Conservation (phyloP, 2,329 filamentous ascomycete genomes). For the Cryphonectria nitschkei region DNA sequence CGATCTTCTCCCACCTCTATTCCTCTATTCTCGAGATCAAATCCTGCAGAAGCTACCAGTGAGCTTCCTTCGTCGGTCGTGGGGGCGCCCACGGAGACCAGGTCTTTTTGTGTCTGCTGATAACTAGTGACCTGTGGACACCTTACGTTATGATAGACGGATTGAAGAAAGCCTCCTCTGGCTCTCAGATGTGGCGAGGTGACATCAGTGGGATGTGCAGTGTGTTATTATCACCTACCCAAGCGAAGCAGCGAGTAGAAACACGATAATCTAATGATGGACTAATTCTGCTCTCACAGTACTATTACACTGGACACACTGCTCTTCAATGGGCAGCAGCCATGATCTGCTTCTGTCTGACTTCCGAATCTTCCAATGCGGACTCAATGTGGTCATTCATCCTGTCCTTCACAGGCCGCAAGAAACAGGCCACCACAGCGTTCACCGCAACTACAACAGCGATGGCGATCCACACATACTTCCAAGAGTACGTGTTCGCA, state of each 20-base stretch:
- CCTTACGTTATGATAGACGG: not conserved
- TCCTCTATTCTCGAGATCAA: not conserved
- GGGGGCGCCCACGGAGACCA: not conserved
- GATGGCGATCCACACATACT: slow-evolving; percentile 24
- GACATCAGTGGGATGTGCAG: not conserved
- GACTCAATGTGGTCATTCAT: slow-evolving; percentile 26
- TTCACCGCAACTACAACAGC: slow-evolving; percentile 17
- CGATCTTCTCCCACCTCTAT: not conserved
- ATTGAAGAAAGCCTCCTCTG: not conserved
- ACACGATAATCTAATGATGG: no score
- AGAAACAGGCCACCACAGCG: slow-evolving; percentile 18
- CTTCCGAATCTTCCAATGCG: slow-evolving; percentile 22
- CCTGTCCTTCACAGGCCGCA: slow-evolving; percentile 16
- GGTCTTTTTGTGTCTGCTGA: not conserved
- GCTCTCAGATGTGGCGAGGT: not conserved
- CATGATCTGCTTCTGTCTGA: slow-evolving; percentile 20
- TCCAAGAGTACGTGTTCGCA: slow-evolving; percentile 20
- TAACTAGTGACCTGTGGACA: not conserved
- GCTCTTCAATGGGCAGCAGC: not conserved
- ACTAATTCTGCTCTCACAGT: no score
- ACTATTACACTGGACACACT: not conserved
- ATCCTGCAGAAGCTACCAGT: not conserved
- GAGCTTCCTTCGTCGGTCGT: not conserved
- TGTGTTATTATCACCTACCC: not conserved
- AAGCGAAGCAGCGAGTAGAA: no score